A percentile compares a stretch with the other conserved stretches of the same genome.
Evolutionary conservation across 257 asterid species (phyloP).

Genomic region (Solanum microdontum): DNA sequence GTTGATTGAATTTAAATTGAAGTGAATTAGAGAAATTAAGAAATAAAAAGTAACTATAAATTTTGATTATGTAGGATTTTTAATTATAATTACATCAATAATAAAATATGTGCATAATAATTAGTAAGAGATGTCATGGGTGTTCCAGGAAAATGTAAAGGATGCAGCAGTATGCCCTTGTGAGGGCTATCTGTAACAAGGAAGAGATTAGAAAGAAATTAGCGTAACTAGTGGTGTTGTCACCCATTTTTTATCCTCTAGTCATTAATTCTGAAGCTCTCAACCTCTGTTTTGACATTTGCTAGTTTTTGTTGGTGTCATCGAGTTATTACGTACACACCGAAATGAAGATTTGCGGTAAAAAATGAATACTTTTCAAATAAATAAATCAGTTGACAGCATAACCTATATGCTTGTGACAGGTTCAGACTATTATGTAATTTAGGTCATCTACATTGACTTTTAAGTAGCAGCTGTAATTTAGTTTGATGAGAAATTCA

Average conservation of each 20-base stretch:
- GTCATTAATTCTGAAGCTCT: not conserved
- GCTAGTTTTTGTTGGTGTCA: not conserved
- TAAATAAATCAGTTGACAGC: not conserved
- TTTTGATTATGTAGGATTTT: no score
- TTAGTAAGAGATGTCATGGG: not conserved
- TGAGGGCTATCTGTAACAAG: not conserved
- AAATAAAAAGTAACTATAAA: no score
- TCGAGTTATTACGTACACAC: not conserved
- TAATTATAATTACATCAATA: no score
- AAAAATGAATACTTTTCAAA: not conserved
- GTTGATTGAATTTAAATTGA: not conserved
- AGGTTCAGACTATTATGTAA: not conserved
- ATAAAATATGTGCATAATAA: no score
- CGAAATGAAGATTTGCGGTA: not conserved
- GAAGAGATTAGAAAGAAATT: not conserved
- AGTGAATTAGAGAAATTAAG: not conserved
- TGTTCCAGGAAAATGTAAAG: not conserved
- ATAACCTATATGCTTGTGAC: not conserved
- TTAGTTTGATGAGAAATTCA: constrained; percentile 17
- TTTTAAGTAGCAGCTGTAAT: not conserved
- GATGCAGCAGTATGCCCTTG: not conserved
- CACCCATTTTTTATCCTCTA: no score
- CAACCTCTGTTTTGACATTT: not conserved
- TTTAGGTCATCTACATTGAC: not conserved
- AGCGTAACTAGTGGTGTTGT: no score